Conservation (phyloP, 768 basidiomycete species). For the Boletus subcaerulescens region DNA sequence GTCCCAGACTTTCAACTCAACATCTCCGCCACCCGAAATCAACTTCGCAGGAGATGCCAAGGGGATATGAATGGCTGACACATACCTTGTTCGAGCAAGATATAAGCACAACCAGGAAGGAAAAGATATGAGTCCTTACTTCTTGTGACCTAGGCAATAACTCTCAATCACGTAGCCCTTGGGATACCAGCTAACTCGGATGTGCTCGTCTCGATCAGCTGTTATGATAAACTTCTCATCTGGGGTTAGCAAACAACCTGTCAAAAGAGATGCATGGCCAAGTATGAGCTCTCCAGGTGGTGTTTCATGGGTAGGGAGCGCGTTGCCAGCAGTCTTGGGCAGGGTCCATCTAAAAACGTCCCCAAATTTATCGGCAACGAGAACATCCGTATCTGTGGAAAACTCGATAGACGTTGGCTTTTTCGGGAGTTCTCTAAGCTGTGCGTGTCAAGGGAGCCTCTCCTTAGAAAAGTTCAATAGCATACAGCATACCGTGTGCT, state of each 20-base stretch:
- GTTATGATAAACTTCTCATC: constrained; percentile 80
- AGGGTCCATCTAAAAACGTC: constrained; percentile 75
- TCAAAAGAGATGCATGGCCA: constrained; percentile 88
- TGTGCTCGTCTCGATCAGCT: constrained; percentile 93
- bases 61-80: constrained; percentile 79
- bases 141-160: constrained; percentile 82
- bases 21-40: constrained; percentile 89
- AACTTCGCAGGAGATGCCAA: constrained; percentile 43
- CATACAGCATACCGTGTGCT: constrained; percentile 53
- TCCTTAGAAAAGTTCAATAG: not conserved
- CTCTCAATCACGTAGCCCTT: constrained; percentile 81
- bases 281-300: constrained; percentile 71
- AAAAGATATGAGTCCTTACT: constrained; percentile 43
- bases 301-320: constrained; percentile 60
- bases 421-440: constrained; percentile 74
- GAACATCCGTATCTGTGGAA: constrained; percentile 59
- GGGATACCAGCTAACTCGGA: constrained; percentile 88
- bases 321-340: constrained; percentile 20
- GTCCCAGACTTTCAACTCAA: constrained; percentile 72
- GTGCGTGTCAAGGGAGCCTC: not conserved
- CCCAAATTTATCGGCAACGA: constrained; percentile 93
- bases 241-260: constrained; percentile 60
- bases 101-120: not conserved
- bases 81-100: constrained; percentile 51
- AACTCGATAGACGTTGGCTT: constrained; percentile 71